These are phyloP conservation scores for Sarocladium oryzae DNA, from an alignment of 2,329 filamentous ascomycete genomes.

Conservation along the genomic window DNA sequence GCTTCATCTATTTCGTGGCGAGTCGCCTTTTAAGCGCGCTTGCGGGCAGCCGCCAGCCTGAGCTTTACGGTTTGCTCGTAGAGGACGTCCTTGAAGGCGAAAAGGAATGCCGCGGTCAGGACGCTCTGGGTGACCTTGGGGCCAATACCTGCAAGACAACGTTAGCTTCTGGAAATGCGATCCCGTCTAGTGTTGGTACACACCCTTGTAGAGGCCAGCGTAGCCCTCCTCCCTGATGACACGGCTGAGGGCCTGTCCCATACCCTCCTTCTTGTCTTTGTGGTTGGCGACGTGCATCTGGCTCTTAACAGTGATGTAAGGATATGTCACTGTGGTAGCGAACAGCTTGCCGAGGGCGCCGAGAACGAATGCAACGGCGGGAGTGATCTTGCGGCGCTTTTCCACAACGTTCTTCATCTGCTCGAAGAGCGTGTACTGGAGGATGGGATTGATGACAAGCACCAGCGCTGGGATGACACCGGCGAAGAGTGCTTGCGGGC, in stretches of 20 bases:
- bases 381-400: constrained; percentile 66
- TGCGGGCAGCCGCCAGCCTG: constrained; percentile 40
- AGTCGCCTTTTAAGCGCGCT: constrained; percentile 23
- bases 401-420: constrained; percentile 91
- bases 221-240: constrained; percentile 91
- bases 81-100: constrained; percentile 95
- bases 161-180: constrained; percentile 11
- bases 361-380: constrained; percentile 81
- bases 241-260: constrained; percentile 68
- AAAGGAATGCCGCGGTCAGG: constrained; percentile 89
- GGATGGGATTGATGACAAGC: constrained; percentile 93
- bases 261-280: constrained; percentile 70
- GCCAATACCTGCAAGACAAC: constrained; percentile 62
- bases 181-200: constrained; percentile 21
- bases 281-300: constrained; percentile 86
- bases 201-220: constrained; percentile 84
- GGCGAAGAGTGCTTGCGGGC: constrained; percentile 76
- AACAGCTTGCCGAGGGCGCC: constrained; percentile 92
- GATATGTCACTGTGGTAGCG: constrained; percentile 90
- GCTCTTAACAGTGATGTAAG: constrained; percentile 98
- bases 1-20: background rate
- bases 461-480: constrained; percentile 90
- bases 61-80: constrained; percentile 75
- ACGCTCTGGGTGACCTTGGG: constrained; percentile 97
- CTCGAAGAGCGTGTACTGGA: constrained; percentile 98